These are phyloP conservation scores for Naumovozyma castellii DNA, from an alignment of 805 yeast genomes.

Conservation along the genomic window DNA sequence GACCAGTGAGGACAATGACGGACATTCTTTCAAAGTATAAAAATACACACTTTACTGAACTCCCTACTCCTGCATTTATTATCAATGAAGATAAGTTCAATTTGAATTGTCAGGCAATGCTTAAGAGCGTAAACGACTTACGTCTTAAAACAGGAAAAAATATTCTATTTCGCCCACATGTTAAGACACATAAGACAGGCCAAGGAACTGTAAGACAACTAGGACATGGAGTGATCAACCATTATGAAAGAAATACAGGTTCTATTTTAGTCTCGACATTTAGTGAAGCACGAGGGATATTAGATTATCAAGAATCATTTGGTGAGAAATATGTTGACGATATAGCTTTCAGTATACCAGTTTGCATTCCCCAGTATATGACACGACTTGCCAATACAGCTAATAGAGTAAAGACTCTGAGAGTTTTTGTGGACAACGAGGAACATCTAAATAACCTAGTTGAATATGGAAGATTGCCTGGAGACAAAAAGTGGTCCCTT, in stretches of 20 bases:
- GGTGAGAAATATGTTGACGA: constrained; percentile 32
- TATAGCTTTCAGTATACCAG: constrained; percentile 51
- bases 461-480: constrained; percentile 25
- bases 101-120: constrained; percentile 42
- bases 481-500: constrained; percentile 42
- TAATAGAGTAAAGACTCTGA: constrained; percentile 34
- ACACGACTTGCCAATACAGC: constrained; percentile 39
- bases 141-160: constrained; percentile 16
- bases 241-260: constrained; percentile 33
- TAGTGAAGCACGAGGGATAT: constrained; percentile 51
- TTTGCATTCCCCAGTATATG: constrained; percentile 39
- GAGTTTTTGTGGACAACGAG: constrained; percentile 52
- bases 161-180: constrained; percentile 53
- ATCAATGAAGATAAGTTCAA: constrained; percentile 32
- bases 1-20: no score
- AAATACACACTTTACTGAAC: constrained; percentile 31
- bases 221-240: constrained; percentile 34
- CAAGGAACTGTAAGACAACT: constrained; percentile 51
- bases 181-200: constrained; percentile 64
- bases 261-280: constrained; percentile 61
- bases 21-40: constrained; percentile 16
- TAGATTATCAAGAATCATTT: constrained; percentile 22
- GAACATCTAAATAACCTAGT: constrained; percentile 45
- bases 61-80: constrained; percentile 41
- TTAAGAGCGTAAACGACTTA: constrained; percentile 34